phyloP scores from a whole-genome alignment of 139 green algal species.

The Astrephomene gubernaculifera region DNA sequence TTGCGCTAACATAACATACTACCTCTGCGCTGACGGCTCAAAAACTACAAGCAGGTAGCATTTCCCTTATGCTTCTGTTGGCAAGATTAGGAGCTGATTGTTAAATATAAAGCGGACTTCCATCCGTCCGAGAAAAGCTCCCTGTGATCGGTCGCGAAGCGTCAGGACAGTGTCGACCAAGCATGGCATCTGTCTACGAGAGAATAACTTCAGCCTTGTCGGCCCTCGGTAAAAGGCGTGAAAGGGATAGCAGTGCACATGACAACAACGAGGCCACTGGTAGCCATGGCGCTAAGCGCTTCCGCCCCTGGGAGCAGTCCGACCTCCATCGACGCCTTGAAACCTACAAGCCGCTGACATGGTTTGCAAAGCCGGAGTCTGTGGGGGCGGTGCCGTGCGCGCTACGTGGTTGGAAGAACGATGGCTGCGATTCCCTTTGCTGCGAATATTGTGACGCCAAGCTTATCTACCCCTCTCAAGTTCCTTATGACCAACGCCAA shows the following conservation, averaged over 20 bases:
- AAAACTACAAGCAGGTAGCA: too few species aligned
- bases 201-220: slow-evolving; percentile 30
- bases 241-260: not conserved
- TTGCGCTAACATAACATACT: too few species aligned
- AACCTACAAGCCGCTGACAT: slow-evolving; percentile 77
- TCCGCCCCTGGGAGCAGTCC: slow-evolving; percentile 68
- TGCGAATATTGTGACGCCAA: slow-evolving; percentile 72
- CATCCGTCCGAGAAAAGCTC: not conserved
- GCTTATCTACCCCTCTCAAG: slow-evolving; percentile 65
- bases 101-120: too few species aligned
- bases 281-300: not conserved
- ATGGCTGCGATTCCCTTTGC: slow-evolving; percentile 62
- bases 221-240: slow-evolving; percentile 33
- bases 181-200: slow-evolving; percentile 40
- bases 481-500: slow-evolving; percentile 39
- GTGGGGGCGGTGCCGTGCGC: slow-evolving; percentile 74
- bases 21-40: too few species aligned
- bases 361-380: slow-evolving; percentile 78
- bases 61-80: too few species aligned
- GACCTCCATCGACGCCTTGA: slow-evolving; percentile 76
- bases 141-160: not conserved
- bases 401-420: slow-evolving; percentile 70
- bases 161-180: too few species aligned
- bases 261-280: not conserved
- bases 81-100: too few species aligned